These are phyloP conservation scores for Puccinia horiana DNA, from an alignment of 1,284 basidiomycete genomes.

Conservation along the genomic window DNA sequence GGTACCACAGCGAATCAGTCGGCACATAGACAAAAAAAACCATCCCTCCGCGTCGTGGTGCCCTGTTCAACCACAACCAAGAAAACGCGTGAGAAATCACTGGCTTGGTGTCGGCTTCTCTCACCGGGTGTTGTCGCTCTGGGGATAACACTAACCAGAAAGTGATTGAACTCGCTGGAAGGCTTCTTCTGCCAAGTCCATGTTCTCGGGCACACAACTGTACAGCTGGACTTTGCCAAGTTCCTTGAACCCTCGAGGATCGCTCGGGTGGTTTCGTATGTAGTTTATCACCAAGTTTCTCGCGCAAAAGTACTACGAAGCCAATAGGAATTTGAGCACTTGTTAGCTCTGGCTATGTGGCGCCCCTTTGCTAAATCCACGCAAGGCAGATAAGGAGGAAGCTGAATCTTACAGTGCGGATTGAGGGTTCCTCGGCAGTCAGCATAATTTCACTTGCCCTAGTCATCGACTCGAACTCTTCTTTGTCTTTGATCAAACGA, in stretches of 20 bases:
- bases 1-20: slow-evolving; percentile 7
- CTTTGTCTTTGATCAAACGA: slow-evolving; percentile 7
- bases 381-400: neutral
- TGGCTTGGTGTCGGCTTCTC: neutral
- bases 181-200: slow-evolving; percentile 31
- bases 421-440: slow-evolving; percentile 37
- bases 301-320: slow-evolving; percentile 24
- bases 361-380: neutral
- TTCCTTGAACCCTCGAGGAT: slow-evolving; percentile 38
- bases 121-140: neutral
- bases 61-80: neutral
- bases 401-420: slow-evolving; percentile 27
- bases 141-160: slow-evolving; percentile 18
- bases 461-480: slow-evolving; percentile 12
- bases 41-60: slow-evolving; percentile 24
- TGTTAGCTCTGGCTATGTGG: neutral
- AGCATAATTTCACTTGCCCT: slow-evolving; percentile 24
- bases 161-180: slow-evolving; percentile 24
- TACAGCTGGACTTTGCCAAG: slow-evolving; percentile 35
- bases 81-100: neutral
- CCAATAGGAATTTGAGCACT: neutral
- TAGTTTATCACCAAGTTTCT: slow-evolving; percentile 6
- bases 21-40: slow-evolving; percentile 18
- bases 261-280: slow-evolving; percentile 14
- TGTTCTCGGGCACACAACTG: slow-evolving; percentile 28